Percentiles rank a stretch among this genome's conserved stretches.
These are phyloP conservation scores for Citropsis articulata DNA, from an alignment of 345 rosid genomes.

Conservation along the genomic window DNA sequence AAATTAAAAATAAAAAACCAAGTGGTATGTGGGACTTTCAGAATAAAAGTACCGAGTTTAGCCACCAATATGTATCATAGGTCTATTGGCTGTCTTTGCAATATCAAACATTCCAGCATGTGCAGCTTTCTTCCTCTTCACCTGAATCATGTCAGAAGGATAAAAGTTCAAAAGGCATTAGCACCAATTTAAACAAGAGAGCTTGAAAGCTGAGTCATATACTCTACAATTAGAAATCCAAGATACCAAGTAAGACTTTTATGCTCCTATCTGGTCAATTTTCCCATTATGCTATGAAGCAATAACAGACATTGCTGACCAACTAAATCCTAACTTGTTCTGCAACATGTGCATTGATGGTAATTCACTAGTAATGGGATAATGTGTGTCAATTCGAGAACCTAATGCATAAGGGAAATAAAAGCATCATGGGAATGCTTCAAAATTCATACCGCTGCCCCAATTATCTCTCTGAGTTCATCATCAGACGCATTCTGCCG, in stretches of 20 bases:
- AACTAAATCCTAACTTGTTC: neutral
- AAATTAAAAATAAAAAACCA: too few relatives aligned
- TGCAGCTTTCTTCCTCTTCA: conserved; percentile 71
- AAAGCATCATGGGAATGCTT: conserved; percentile 2
- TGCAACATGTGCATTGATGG: neutral
- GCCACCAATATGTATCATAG: conserved; percentile 90
- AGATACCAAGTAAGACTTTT: neutral
- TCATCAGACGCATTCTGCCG: conserved; percentile 69
- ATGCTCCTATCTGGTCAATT: neutral
- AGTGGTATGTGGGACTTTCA: neutral
- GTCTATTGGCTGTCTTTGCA: conserved; percentile 76
- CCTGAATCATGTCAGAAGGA: conserved; percentile 36
- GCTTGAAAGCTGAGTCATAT: neutral
- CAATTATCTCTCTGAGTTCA: conserved; percentile 73
- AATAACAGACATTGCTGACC: neutral
- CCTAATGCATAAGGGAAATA: neutral
- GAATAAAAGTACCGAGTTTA: conserved; percentile 27
- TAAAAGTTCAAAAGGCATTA: neutral
- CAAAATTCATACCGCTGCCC: conserved; percentile 69
- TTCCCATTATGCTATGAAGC: neutral
- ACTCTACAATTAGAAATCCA: neutral
- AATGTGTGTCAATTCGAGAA: neutral
- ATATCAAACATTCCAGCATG: conserved; percentile 91
- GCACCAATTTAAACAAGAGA: neutral
- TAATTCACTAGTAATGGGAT: neutral